A percentile compares a stretch with the other conserved stretches of the same genome.
phyloP scores from a whole-genome alignment of 768 basidiomycete species.

The Lactifluus hygrophoroides region DNA sequence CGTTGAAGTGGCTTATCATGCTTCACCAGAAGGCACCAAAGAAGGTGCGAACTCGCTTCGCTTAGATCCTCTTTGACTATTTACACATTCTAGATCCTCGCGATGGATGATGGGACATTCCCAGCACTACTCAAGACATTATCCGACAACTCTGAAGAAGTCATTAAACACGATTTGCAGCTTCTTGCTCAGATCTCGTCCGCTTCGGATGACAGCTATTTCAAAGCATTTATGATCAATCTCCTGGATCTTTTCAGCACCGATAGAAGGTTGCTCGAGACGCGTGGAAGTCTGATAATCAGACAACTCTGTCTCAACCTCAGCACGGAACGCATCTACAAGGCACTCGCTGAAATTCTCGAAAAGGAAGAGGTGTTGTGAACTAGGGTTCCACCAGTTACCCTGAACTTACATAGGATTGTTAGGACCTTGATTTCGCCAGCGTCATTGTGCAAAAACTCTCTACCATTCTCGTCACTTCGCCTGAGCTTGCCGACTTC shows the following conservation, averaged over 20 bases:
- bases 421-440: constrained; percentile 92
- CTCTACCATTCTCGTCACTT: constrained; percentile 93
- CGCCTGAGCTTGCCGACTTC: constrained; percentile 93
- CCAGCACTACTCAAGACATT: constrained; percentile 91
- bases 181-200: constrained; percentile 96
- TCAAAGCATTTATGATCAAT: constrained; percentile 92
- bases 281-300: constrained; percentile 90
- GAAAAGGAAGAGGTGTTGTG: constrained; percentile 91
- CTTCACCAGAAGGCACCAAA: constrained; percentile 95
- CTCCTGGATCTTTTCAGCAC: constrained; percentile 93
- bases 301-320: constrained; percentile 89
- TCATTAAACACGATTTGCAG: constrained; percentile 94
- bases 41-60: constrained; percentile 47
- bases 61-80: neutral
- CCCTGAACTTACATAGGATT: neutral
- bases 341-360: constrained; percentile 92
- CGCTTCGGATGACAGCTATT: constrained; percentile 90
- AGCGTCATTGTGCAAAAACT: constrained; percentile 97
- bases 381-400: neutral
- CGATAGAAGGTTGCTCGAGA: constrained; percentile 81
- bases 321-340: constrained; percentile 91
- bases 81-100: constrained; percentile 56
- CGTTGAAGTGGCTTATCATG: constrained; percentile 97
- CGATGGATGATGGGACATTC: constrained; percentile 96
- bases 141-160: constrained; percentile 95